Evolutionary conservation across 2,329 filamentous ascomycete genomes (phyloP).

Genomic region (Aureobasidium zeae): DNA sequence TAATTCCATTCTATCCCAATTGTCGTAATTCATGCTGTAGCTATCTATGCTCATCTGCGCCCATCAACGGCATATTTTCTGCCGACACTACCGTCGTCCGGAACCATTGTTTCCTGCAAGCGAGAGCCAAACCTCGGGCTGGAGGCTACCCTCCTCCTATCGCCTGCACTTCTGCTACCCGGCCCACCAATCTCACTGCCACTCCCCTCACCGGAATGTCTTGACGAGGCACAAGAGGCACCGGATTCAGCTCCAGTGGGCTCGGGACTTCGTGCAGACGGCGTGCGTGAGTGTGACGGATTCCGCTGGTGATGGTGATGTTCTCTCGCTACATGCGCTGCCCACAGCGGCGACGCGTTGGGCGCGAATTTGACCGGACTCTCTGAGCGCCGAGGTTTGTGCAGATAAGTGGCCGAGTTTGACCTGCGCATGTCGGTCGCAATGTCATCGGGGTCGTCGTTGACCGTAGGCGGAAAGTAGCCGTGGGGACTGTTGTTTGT

Average conservation of each 20-base stretch:
- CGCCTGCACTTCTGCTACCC: neutral
- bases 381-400: constrained; percentile 17
- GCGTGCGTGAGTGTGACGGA: constrained; percentile 8
- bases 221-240: too few relatives aligned
- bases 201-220: constrained; percentile 4
- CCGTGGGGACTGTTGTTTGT: constrained; percentile 28
- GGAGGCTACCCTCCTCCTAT: too few relatives aligned
- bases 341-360: constrained; percentile 38
- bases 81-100: neutral
- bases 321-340: constrained; percentile 34
- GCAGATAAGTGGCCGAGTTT: constrained; percentile 19
- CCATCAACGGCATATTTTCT: too few relatives aligned
- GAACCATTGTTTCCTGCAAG: too few relatives aligned
- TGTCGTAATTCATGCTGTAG: too few relatives aligned
- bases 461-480: constrained; percentile 23
- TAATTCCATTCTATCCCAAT: too few relatives aligned
- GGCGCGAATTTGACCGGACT: constrained; percentile 32
- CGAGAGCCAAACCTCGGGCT: too few relatives aligned
- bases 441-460: constrained; percentile 18
- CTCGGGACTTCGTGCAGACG: constrained; percentile 11
- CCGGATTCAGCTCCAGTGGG: neutral
- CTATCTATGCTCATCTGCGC: too few relatives aligned
- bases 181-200: constrained; percentile 7
- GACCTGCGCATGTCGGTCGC: constrained; percentile 14
- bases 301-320: constrained; percentile 5